A percentile compares a stretch with the other conserved stretches of the same genome.
Conservation (phyloP, 1,139 yeast species). For the Pichia kudriavzevii region DNA sequence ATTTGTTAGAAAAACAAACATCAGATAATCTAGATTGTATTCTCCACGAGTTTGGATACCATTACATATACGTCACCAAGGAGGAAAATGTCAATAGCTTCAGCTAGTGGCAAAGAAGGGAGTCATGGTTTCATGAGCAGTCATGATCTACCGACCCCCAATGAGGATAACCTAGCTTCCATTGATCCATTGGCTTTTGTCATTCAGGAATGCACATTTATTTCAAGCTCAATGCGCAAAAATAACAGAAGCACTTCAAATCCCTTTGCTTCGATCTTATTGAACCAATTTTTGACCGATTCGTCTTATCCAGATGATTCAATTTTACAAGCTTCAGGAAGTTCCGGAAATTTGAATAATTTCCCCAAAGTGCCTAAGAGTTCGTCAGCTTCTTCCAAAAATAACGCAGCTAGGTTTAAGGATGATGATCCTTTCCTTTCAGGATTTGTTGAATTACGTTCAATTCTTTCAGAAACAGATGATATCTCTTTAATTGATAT, state of each 20-base stretch:
- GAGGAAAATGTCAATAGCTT: no score
- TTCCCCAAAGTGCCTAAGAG: slow-evolving; percentile 18
- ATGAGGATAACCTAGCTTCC: no score
- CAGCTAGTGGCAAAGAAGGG: no score
- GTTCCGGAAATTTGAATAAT: background rate
- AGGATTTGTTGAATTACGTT: slow-evolving; percentile 71
- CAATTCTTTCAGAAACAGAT: slow-evolving; percentile 54
- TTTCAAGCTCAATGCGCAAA: slow-evolving; percentile 89
- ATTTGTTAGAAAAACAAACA: no score
- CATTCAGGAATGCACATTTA: slow-evolving; percentile 79
- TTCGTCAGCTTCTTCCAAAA: slow-evolving; percentile 19
- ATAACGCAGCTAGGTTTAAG: slow-evolving; percentile 19
- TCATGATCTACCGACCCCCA: no score
- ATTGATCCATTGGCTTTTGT: slow-evolving; percentile 77
- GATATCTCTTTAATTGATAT: slow-evolving; percentile 57
- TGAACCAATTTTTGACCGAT: slow-evolving; percentile 36
- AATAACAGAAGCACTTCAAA: slow-evolving; percentile 55
- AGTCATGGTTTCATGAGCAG: no score
- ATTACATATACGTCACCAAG: no score
- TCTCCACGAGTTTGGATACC: no score
- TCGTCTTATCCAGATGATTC: slow-evolving; percentile 9
- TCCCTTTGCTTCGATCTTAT: slow-evolving; percentile 83
- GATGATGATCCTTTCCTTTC: slow-evolving; percentile 62
- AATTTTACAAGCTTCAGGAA: background rate
- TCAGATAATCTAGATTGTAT: no score